Conservation (phyloP, 768 basidiomycete species). For the Hypholoma sublateritium region DNA sequence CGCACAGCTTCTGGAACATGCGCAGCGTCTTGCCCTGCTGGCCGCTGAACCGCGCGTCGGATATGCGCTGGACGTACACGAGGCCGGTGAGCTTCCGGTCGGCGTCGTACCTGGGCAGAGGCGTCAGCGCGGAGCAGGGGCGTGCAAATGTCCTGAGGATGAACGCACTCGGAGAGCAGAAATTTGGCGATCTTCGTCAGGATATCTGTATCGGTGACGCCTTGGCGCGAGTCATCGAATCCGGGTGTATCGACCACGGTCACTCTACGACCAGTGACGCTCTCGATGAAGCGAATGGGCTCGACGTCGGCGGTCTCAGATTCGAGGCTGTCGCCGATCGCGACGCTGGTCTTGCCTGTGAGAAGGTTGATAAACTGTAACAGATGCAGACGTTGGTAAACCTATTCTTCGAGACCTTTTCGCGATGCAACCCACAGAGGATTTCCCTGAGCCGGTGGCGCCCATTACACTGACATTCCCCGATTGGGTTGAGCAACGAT, state of each 20-base stretch:
- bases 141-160: background rate
- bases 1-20: constrained; percentile 45
- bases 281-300: constrained; percentile 2
- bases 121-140: too few relatives aligned
- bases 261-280: constrained; percentile 12
- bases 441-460: constrained; percentile 6
- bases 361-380: constrained; percentile 1
- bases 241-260: constrained; percentile 24
- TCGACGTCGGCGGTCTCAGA: background rate
- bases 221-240: constrained; percentile 22
- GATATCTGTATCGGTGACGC: constrained; percentile 33
- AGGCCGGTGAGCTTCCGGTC: background rate
- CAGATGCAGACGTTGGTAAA: background rate
- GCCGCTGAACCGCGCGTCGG: background rate
- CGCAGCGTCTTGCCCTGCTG: constrained; percentile 32
- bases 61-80: background rate
- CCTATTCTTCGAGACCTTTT: background rate
- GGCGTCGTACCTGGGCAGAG: too few relatives aligned
- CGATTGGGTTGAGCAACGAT: too few relatives aligned
- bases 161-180: constrained; percentile 11
- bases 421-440: background rate
- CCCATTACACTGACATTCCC: constrained; percentile 3
- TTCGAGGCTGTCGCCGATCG: background rate
- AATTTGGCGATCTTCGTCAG: constrained; percentile 31
- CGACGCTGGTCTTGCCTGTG: background rate